phyloP scores from a whole-genome alignment of 257 asterid genomes.

The Salvia hispanica region DNA sequence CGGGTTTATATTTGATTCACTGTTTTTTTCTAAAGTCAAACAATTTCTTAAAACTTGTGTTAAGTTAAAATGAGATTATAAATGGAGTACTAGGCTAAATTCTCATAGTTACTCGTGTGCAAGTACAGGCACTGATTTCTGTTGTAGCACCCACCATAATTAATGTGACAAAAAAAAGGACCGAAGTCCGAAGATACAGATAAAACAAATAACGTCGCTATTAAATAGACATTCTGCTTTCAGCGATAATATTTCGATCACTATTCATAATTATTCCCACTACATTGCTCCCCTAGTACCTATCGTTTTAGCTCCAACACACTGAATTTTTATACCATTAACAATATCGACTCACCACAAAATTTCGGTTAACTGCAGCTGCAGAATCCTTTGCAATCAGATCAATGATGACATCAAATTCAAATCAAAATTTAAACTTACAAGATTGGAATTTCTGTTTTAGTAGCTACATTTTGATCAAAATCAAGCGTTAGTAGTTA shows the following conservation, averaged over 20 bases:
- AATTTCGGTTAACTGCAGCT: slow-evolving; percentile 9
- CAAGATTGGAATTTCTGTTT: slow-evolving; percentile 28
- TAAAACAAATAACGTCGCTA: neutral
- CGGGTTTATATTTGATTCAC: too few species aligned
- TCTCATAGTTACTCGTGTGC: too few species aligned
- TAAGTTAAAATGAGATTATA: too few species aligned
- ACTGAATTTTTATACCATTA: too few species aligned
- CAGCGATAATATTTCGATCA: neutral
- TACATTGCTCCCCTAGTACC: neutral
- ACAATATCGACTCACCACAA: neutral
- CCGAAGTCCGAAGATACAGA: too few species aligned
- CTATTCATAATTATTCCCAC: neutral
- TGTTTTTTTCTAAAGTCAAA: too few species aligned
- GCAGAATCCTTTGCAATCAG: slow-evolving; percentile 18
- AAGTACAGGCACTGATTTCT: neutral
- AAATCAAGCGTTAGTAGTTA: slow-evolving; percentile 34
- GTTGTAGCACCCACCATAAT: neutral
- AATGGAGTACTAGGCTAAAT: too few species aligned
- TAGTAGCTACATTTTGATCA: slow-evolving; percentile 28
- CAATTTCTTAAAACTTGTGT: too few species aligned
- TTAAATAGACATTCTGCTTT: neutral
- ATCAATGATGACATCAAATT: slow-evolving; percentile 22
- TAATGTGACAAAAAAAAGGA: neutral
- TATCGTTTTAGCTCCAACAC: neutral
- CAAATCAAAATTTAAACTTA: slow-evolving; percentile 40